These are phyloP conservation scores for Cornus controversa DNA, from an alignment of 148 eudicot genomes.

Conservation along the genomic window DNA sequence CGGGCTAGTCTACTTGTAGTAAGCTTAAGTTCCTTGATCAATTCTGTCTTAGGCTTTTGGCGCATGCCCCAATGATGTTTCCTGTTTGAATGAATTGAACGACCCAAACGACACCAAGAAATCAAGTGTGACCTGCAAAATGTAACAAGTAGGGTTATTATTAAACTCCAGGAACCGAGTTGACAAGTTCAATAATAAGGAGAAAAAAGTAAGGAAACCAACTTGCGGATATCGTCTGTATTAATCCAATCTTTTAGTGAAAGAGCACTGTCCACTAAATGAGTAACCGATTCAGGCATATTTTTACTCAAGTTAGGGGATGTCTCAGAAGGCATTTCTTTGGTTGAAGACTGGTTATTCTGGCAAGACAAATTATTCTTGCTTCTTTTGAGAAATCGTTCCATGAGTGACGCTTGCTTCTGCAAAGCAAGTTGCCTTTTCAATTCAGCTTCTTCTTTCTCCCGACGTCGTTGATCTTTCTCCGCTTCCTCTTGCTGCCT, in stretches of 20 bases:
- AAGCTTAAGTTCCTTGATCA: slow-evolving; percentile 74
- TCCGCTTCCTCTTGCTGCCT: slow-evolving; percentile 86
- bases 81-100: slow-evolving; percentile 44
- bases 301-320: slow-evolving; percentile 20
- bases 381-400: slow-evolving; percentile 70
- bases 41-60: slow-evolving; percentile 57
- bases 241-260: slow-evolving; percentile 37
- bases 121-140: slow-evolving; percentile 67
- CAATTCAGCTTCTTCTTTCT: slow-evolving; percentile 85
- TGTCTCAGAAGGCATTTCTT: slow-evolving; percentile 22
- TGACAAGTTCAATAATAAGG: too few relatives aligned
- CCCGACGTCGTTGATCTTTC: slow-evolving; percentile 69
- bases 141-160: slow-evolving; percentile 10
- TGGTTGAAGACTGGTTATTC: slow-evolving; percentile 31
- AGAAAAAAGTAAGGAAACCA: slow-evolving; percentile 14
- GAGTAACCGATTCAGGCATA: slow-evolving; percentile 39
- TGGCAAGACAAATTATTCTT: slow-evolving; percentile 38
- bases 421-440: slow-evolving; percentile 64
- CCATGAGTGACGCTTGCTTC: slow-evolving; percentile 95
- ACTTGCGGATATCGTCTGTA: slow-evolving; percentile 63
- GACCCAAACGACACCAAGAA: slow-evolving; percentile 62
- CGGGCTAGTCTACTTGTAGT: slow-evolving; percentile 32
- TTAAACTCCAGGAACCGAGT: neutral
- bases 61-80: slow-evolving; percentile 77
- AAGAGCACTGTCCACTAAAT: slow-evolving; percentile 67